A percentile compares a stretch with the other conserved stretches of the same genome.
Evolutionary conservation across 164 flowering plant genomes (phyloP).

Genomic region (Annona squamosa): DNA sequence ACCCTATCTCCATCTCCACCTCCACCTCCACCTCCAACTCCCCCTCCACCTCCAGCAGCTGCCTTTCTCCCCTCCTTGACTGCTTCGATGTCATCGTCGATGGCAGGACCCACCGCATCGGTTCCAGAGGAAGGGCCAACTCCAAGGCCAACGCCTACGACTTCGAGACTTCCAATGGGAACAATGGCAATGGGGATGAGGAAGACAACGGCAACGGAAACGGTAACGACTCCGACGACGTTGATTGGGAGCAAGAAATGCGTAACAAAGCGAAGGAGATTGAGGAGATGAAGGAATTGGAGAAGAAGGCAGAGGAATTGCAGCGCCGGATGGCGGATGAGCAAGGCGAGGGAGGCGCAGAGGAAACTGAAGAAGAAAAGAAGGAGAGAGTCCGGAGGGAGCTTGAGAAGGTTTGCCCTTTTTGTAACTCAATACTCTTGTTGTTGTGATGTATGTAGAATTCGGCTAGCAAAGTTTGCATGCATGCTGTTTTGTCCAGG

Average conservation of each 20-base stretch:
- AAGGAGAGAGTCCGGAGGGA: conserved; percentile 71
- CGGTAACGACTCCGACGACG: conserved; percentile 4
- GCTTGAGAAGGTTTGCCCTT: conserved; percentile 65
- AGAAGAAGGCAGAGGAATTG: conserved; percentile 84
- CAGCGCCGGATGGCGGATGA: conserved; percentile 40
- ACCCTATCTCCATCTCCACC: background rate
- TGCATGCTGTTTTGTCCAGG: conserved; percentile 30
- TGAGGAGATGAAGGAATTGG: conserved; percentile 83
- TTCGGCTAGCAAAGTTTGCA: background rate
- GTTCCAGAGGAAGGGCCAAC: conserved; percentile 30
- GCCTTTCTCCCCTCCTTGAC: background rate
- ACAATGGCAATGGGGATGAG: conserved; percentile 31
- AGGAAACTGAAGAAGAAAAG: conserved; percentile 74
- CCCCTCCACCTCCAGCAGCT: background rate
- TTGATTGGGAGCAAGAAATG: conserved; percentile 71
- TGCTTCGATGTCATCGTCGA: too few species aligned
- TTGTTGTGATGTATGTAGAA: background rate
- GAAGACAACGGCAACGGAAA: conserved; percentile 25
- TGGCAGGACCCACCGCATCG: conserved; percentile 23
- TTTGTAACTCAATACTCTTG: background rate
- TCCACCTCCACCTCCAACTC: background rate
- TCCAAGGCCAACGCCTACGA: conserved; percentile 47
- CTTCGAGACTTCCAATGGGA: conserved; percentile 32
- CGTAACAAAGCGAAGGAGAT: conserved; percentile 70
- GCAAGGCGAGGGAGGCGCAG: conserved; percentile 20